Base-by-base conservation (phyloP, 345 rosid species). In the Pugionium cornutum region DNA sequence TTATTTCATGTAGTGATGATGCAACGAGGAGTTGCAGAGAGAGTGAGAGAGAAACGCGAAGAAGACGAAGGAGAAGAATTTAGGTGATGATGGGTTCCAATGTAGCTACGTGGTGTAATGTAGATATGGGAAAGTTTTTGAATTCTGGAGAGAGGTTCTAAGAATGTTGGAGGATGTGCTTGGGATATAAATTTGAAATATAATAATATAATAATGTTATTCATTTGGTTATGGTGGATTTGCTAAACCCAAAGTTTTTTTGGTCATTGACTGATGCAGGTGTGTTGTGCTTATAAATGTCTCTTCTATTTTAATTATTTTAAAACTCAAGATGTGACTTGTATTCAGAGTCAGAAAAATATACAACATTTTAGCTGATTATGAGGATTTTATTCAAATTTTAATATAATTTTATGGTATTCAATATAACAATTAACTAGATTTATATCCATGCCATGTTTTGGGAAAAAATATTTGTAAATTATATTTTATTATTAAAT, bases 21-120 rank as follows among this genome's bases (percentile, higher is more conserved):
- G 92, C 96, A 86, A 83, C 91, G 78, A 84, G 87, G 52, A 76
- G 89, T 83, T 86, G 91, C 84, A 70, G 74, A 52, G 39, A 51
- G 55, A 44, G 63, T 30, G 72, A 35, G 11, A 70, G 52, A 25
- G 36, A 56, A 4, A 36, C 43, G 34, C 2, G 18, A 18, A 18
- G 18, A 18, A 18, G 18, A 18, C 18, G 18, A 18, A 18, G 18
- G 18, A 18, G 18, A 46, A 53, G 74, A 39, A 55, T 58, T 7
- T 52, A 25, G 41, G 55, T 18, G 18, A 32, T 37, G 50, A 55
- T 70, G 42, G 63, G 37, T 62, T 46, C 9, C 2, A 63, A 48
- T 26, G 53, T 36, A 48, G 52, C 62, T 46, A 53, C 48, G 68
- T 70, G 75, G 68, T 53, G 49, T 46, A 54, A 37, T 70, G 74